These are phyloP conservation scores for Lactifluus pinguis DNA, from an alignment of 768 basidiomycete genomes.

Conservation along the genomic window DNA sequence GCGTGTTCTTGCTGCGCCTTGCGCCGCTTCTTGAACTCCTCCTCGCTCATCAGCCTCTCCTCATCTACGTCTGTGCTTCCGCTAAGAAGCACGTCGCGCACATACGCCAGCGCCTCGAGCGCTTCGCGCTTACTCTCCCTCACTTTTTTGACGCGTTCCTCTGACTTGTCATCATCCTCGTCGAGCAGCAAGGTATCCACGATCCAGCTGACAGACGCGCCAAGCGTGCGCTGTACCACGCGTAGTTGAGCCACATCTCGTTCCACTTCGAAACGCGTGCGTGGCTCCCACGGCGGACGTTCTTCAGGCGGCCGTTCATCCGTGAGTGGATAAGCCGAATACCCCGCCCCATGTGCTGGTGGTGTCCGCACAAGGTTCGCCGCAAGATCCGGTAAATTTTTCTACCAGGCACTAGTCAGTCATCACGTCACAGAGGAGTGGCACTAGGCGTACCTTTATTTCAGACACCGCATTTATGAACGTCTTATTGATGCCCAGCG, in stretches of 20 bases:
- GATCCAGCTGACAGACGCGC: constrained; percentile 64
- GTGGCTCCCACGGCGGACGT: constrained; percentile 60
- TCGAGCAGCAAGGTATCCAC: constrained; percentile 61
- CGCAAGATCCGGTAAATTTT: constrained; percentile 77
- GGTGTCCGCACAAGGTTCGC: constrained; percentile 56
- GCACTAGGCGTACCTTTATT: constrained; percentile 44
- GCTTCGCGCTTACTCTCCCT: constrained; percentile 48
- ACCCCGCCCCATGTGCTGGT: constrained; percentile 30
- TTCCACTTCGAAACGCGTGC: constrained; percentile 61
- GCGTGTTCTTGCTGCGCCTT: constrained; percentile 20
- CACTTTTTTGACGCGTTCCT: constrained; percentile 34
- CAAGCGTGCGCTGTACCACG: constrained; percentile 52
- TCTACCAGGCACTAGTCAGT: constrained; percentile 3
- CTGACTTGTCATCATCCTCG: constrained; percentile 32
- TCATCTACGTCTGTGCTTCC: constrained; percentile 50
- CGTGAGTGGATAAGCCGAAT: constrained; percentile 50
- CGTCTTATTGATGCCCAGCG: constrained; percentile 76
- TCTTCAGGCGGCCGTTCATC: constrained; percentile 52
- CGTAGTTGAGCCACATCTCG: constrained; percentile 48
- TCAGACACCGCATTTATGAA: constrained; percentile 74
- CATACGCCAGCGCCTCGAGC: constrained; percentile 66
- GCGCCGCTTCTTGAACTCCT: constrained; percentile 34
- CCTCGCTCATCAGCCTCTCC: constrained; percentile 53
- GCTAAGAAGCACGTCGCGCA: constrained; percentile 62
- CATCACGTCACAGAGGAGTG: neutral